phyloP scores from a whole-genome alignment of 768 basidiomycete genomes.

The Podaxis sp. region DNA sequence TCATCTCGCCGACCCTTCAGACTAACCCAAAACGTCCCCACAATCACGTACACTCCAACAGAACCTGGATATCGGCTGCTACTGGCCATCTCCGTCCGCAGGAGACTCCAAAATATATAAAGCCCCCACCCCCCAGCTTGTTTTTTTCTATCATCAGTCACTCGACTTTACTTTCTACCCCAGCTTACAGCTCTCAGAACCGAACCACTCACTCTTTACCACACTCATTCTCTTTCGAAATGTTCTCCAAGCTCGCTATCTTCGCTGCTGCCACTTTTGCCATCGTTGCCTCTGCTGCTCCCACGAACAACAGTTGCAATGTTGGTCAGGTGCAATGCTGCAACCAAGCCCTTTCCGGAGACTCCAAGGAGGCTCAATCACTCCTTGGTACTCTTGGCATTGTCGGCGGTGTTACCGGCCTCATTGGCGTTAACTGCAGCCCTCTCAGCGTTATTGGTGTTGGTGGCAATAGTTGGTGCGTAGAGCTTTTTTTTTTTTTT shows the following conservation, averaged over 20 bases:
- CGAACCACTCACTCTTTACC: not conserved
- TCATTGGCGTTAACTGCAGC: slow-evolving; percentile 2
- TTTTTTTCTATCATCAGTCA: not conserved
- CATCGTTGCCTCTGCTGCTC: not conserved
- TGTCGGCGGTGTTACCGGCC: not conserved
- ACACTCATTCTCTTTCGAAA: slow-evolving; percentile 1
- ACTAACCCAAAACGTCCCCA: not conserved
- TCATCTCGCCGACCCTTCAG: not conserved
- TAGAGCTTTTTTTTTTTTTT: not conserved
- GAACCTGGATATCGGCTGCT: not conserved
- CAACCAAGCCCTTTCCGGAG: not conserved
- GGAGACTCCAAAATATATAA: not conserved
- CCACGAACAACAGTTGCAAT: not conserved
- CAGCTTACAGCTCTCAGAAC: not conserved
- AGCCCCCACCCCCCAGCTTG: not conserved
- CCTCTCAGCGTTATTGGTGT: not conserved
- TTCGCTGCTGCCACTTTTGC: slow-evolving; percentile 6
- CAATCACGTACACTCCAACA: not conserved
- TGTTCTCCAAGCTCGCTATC: slow-evolving; percentile 5
- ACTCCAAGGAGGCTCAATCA: too few species aligned
- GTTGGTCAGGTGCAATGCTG: not conserved
- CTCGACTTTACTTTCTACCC: not conserved
- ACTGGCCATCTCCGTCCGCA: not conserved
- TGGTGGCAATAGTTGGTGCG: slow-evolving; percentile 6
- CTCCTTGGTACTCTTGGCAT: not conserved